A percentile compares a stretch with the other conserved stretches of the same genome.
phyloP scores from a whole-genome alignment of 768 basidiomycete species.

The Gymnopilus dilepis region DNA sequence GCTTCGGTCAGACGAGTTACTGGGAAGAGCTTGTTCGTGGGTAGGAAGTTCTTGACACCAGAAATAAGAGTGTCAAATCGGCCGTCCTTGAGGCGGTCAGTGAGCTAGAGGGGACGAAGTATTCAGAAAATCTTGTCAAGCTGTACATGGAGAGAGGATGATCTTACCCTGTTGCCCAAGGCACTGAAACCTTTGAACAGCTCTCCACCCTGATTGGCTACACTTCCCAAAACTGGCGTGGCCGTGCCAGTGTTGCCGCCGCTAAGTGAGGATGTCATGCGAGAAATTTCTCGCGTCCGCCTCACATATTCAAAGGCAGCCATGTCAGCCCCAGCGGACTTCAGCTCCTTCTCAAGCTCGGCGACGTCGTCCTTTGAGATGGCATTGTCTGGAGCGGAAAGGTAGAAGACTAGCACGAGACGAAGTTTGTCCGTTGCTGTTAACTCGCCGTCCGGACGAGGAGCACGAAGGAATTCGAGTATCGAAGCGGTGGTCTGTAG shows the following conservation, averaged over 20 bases:
- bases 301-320: slow-evolving; percentile 92
- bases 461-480: slow-evolving; percentile 83
- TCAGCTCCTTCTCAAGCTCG: slow-evolving; percentile 88
- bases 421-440: slow-evolving; percentile 88
- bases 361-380: slow-evolving; percentile 87
- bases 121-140: neutral
- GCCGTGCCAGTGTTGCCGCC: slow-evolving; percentile 59
- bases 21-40: slow-evolving; percentile 90
- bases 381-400: slow-evolving; percentile 81
- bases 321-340: slow-evolving; percentile 78
- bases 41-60: slow-evolving; percentile 97
- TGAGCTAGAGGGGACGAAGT: slow-evolving; percentile 62
- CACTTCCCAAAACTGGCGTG: slow-evolving; percentile 69
- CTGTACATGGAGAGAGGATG: neutral
- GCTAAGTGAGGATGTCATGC: slow-evolving; percentile 80
- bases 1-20: slow-evolving; percentile 94
- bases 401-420: slow-evolving; percentile 93
- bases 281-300: slow-evolving; percentile 86
- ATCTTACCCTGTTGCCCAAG: slow-evolving; percentile 81
- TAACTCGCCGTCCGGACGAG: slow-evolving; percentile 68
- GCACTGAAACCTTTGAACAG: slow-evolving; percentile 94
- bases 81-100: slow-evolving; percentile 91
- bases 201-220: slow-evolving; percentile 76
- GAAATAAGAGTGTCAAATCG: slow-evolving; percentile 97
- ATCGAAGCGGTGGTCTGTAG: slow-evolving; percentile 75